phyloP scores from a whole-genome alignment of 1,139 yeast genomes.

The Pichia sp. region DNA sequence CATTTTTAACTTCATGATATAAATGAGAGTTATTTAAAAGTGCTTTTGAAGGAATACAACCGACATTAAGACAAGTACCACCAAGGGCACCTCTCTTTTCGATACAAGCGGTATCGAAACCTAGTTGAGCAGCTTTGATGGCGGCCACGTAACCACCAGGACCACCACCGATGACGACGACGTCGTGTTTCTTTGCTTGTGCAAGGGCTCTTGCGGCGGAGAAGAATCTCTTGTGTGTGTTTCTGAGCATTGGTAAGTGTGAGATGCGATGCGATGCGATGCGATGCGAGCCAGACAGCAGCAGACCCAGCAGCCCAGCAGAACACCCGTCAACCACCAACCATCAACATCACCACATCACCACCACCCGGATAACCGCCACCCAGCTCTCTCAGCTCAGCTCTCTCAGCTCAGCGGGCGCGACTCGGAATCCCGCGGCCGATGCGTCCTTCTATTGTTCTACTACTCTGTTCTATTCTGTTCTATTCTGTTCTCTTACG shows the following conservation, averaged over 20 bases:
- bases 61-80: constrained; percentile 97
- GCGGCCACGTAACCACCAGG: constrained; percentile 99
- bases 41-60: constrained; percentile 98
- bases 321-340: no score
- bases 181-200: constrained; percentile 62
- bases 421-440: no score
- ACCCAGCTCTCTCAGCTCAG: no score
- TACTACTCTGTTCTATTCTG: no score
- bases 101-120: constrained; percentile 89
- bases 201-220: constrained; percentile 27
- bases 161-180: constrained; percentile 96
- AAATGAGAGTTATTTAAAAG: constrained; percentile 89
- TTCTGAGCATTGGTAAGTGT: constrained; percentile 31
- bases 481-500: no score
- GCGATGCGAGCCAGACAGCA: no score
- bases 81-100: constrained; percentile 96
- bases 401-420: no score
- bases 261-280: no score
- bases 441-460: no score
- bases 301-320: no score
- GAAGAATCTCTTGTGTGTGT: constrained; percentile 27
- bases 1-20: constrained; percentile 83
- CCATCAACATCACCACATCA: no score
- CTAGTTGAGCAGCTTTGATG: constrained; percentile 96
- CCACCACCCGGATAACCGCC: no score